Evolutionary conservation across 2,329 filamentous ascomycete species (phyloP).

Genomic region (Trichophyton rubrum): DNA sequence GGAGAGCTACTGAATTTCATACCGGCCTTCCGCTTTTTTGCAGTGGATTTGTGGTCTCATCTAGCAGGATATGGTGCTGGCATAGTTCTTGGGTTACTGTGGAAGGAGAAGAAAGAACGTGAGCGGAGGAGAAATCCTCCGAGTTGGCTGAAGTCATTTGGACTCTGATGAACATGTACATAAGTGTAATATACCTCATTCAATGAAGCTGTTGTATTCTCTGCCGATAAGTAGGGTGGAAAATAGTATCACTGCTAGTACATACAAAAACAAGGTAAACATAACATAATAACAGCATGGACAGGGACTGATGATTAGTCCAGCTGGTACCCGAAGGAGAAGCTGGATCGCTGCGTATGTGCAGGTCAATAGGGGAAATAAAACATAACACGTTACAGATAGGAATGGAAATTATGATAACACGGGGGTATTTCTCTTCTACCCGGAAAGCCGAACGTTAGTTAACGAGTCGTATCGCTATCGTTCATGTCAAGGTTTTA

Average conservation of each 20-base stretch:
- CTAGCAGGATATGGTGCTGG: constrained; percentile 32
- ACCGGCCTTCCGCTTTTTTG: constrained; percentile 20
- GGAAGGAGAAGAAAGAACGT: constrained; percentile 15
- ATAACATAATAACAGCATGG: background rate
- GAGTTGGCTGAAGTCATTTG: background rate
- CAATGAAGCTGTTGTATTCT: too few relatives aligned
- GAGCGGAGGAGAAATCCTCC: constrained; percentile 12
- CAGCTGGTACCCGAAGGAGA: background rate
- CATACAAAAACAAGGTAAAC: background rate
- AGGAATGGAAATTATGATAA: background rate
- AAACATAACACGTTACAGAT: background rate
- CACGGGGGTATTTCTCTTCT: background rate
- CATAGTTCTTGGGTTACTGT: constrained; percentile 17
- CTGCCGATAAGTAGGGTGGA: background rate
- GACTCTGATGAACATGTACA: background rate
- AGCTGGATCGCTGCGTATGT: too few relatives aligned
- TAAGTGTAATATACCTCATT: background rate
- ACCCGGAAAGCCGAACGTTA: too few relatives aligned
- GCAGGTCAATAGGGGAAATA: background rate
- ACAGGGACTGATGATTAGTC: background rate
- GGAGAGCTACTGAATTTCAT: constrained; percentile 26
- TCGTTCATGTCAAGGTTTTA: background rate
- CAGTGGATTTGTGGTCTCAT: constrained; percentile 33
- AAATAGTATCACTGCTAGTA: background rate
- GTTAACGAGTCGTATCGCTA: too few relatives aligned